A percentile compares a stretch with the other conserved stretches of the same genome.
phyloP scores from a whole-genome alignment of 805 yeast genomes.

The Zygosaccharomyces bisporus region DNA sequence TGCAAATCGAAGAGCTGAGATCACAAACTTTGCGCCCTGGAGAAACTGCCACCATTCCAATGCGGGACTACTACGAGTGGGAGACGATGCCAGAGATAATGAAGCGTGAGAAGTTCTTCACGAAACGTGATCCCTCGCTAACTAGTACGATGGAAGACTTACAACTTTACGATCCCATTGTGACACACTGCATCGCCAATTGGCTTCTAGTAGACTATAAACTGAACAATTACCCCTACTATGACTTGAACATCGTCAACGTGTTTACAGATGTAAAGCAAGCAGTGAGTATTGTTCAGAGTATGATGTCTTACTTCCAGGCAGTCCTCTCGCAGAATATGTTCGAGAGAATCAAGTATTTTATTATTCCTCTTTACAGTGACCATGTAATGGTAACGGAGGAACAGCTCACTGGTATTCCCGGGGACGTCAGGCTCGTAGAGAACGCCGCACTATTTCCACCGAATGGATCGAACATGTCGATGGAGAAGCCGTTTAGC shows the following conservation, averaged over 20 bases:
- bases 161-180: constrained; percentile 16
- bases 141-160: constrained; percentile 7
- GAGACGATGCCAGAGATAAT: constrained; percentile 16
- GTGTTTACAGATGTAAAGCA: constrained; percentile 30
- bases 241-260: constrained; percentile 47
- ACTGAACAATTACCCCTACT: constrained; percentile 62
- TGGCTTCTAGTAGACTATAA: constrained; percentile 70
- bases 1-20: constrained; percentile 16
- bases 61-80: constrained; percentile 21
- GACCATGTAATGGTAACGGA: constrained; percentile 7
- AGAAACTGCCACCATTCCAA: constrained; percentile 12
- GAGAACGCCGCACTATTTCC: constrained; percentile 19
- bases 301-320: constrained; percentile 23
- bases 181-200: constrained; percentile 52
- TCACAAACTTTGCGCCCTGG: constrained; percentile 8
- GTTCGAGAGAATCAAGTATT: constrained; percentile 26
- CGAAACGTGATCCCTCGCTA: constrained; percentile 4
- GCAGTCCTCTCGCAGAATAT: constrained; percentile 18
- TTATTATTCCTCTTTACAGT: constrained; percentile 31
- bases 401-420: constrained; percentile 14
- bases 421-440: constrained; percentile 21
- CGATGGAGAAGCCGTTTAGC: constrained; percentile 11
- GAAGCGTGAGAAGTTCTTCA: constrained; percentile 20
- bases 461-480: constrained; percentile 4
- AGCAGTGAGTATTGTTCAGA: constrained; percentile 18